A percentile compares a stretch with the other conserved stretches of the same genome.
phyloP scores from a whole-genome alignment of 2,329 filamentous ascomycete species.

The Paraphoma sp. region DNA sequence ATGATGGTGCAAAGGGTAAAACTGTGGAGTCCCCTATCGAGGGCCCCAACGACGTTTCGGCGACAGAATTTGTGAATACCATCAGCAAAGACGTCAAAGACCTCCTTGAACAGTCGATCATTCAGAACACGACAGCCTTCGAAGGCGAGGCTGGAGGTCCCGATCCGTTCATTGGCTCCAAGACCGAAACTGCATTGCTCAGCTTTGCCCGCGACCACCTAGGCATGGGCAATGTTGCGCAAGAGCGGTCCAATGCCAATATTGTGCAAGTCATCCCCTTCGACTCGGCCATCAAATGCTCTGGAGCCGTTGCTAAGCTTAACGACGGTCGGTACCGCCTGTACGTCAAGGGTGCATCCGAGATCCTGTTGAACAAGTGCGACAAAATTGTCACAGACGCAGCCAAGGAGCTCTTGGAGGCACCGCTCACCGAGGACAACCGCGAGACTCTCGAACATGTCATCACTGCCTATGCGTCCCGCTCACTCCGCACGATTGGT shows the following conservation, averaged over 20 bases:
- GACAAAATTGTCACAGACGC: constrained; percentile 64
- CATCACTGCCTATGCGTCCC: constrained; percentile 78
- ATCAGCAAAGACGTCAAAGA: constrained; percentile 61
- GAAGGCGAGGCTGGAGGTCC: constrained; percentile 49
- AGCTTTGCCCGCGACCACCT: constrained; percentile 71
- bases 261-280: constrained; percentile 66
- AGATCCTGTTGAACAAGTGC: constrained; percentile 58
- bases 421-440: constrained; percentile 63
- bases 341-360: constrained; percentile 60
- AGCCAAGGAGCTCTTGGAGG: constrained; percentile 61
- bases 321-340: constrained; percentile 63
- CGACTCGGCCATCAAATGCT: constrained; percentile 72
- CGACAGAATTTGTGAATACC: constrained; percentile 61
- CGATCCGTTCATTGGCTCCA: constrained; percentile 72
- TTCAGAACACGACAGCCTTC: constrained; percentile 52
- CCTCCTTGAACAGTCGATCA: constrained; percentile 64
- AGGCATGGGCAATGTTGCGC: constrained; percentile 66
- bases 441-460: constrained; percentile 66
- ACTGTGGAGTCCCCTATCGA: constrained; percentile 44
- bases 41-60: constrained; percentile 56
- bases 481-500: constrained; percentile 84
- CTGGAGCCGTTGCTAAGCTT: constrained; percentile 68
- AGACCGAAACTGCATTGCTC: constrained; percentile 79
- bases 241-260: constrained; percentile 68
- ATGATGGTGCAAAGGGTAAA: constrained; percentile 43